Evolutionary conservation across 2,329 filamentous ascomycete genomes (phyloP), one percentile per base, ranked within the genome.

Genomic region (Trichothecium roseum): DNA sequence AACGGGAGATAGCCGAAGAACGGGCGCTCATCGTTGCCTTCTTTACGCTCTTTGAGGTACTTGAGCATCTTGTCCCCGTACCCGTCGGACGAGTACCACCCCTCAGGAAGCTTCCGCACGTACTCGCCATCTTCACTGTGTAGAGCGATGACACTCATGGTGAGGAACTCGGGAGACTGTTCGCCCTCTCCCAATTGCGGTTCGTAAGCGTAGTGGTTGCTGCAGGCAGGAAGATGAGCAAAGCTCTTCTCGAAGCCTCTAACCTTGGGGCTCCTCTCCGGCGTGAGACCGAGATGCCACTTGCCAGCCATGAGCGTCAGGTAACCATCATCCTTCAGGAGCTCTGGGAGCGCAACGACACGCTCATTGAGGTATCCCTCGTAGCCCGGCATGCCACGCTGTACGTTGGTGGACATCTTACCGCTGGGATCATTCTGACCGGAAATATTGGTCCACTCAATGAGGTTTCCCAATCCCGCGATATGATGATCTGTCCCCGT

Each of bases 1-100:
- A 77, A 79, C 2, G 74, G 72, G 3, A 74, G 57, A 47, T 76
- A 78, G 2, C 57, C 72, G 45, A 78, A 78, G 56, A 78, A 78
- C 0, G 73, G 68, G 8, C 30, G 20, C 32, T 51, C 42, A 10
- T 55, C 49, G 2, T 47, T 45, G 5, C 38, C 52, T 40, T 45
- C 54, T 40, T 48, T 63, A 54, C 69, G 70, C 66, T 69, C 64
- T 26, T 59, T 53, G 1, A 74, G 53, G 35, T 73, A 74, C 13
- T 61, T 43, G 6, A 73, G 44, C 59, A 75, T 64, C 42, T 66
- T 69, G 42, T 68, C 59, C 2, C 62, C 66, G 38, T 72, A 74
- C 3, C 60, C 61, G 39, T 74, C 57, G 1, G 68, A 68, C 3
- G 67, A 72, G 48, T 74, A 74, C 59, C 62, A 74, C 3, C 56